Evolutionary conservation across 2,329 filamentous ascomycete species (phyloP), one percentile per base, ranked within the genome.

Genomic region (Ceratocystis eucalypticola): DNA sequence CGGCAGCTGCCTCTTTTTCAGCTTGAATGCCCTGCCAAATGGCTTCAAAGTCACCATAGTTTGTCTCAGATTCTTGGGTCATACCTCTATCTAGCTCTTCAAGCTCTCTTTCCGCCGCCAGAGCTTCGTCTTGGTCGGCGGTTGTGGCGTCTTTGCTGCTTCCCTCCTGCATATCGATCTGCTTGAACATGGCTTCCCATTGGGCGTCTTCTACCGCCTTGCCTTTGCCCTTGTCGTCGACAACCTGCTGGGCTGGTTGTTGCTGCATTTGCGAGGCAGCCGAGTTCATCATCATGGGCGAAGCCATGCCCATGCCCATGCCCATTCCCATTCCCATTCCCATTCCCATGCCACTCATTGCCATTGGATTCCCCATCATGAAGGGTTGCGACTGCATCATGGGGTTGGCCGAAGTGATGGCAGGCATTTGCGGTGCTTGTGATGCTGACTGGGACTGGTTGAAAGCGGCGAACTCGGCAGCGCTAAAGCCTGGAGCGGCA

Each of bases 131-230:
- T 45, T 62, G 48, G 37, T 33, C 28, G 17, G 53, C 46, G 30
- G 53, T 46, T 33, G 46, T 65, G 33, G 87, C 85, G 50, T 86
- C 86, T 46, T 76, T 75, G 65, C 78, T 79, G 71, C 80, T 79
- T 65, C 78, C 75, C 62, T 81, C 78, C 69, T 80, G 75, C 71
- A 82, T 77, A 72, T 87, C 82, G 74, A 96, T 86, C 76, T 94
- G 85, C 67, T 91, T 89, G 75, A 99, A 99, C 75, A 97, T 91
- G 71, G 91, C 90, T 76, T 97, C 93, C 94, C 94, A 97, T 73
- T 96, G 88, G 72, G 88, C 80, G 71, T 99, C 93, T 74, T 96
- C 91, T 12, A 97, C 87, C 77, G 97, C 84, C 76, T 95, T 96
- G 48, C 89, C 92, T 75, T 97, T 97, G 68, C 88, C 89, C 75